Evolutionary conservation across 73 alveolate species (phyloP).

Genomic region (Paramecium biaurelia): DNA sequence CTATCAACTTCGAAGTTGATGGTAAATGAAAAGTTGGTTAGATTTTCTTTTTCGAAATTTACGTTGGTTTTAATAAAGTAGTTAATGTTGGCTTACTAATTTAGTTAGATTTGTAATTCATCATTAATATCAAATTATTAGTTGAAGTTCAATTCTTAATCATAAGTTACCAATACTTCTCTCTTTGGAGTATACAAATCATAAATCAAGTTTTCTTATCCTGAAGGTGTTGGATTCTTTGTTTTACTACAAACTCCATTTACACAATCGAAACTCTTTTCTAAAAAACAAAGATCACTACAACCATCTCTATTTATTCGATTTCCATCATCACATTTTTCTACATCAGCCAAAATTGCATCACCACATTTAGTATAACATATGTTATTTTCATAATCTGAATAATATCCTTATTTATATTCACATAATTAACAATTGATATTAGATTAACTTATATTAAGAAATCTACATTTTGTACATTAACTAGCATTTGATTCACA

Average conservation of each 20-base stretch:
- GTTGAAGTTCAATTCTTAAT: neutral
- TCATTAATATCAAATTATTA: neutral
- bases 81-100: neutral
- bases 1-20: neutral
- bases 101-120: neutral
- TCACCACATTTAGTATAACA: constrained; percentile 36
- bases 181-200: neutral
- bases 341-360: neutral
- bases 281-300: neutral
- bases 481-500: neutral
- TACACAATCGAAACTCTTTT: neutral
- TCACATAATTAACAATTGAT: neutral
- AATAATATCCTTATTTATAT: neutral
- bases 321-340: constrained; percentile 34
- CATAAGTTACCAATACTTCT: neutral
- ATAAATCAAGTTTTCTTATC: neutral
- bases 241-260: neutral
- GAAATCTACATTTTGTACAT: neutral
- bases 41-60: neutral
- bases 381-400: neutral
- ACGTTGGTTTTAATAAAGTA: neutral
- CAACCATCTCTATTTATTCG: neutral
- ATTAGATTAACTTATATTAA: neutral
- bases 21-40: neutral
- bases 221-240: neutral